Evolutionary conservation across 192 early-diverging fungal species (phyloP), one percentile per base, ranked within the genome.

Genomic region (Entomortierella parvispora): DNA sequence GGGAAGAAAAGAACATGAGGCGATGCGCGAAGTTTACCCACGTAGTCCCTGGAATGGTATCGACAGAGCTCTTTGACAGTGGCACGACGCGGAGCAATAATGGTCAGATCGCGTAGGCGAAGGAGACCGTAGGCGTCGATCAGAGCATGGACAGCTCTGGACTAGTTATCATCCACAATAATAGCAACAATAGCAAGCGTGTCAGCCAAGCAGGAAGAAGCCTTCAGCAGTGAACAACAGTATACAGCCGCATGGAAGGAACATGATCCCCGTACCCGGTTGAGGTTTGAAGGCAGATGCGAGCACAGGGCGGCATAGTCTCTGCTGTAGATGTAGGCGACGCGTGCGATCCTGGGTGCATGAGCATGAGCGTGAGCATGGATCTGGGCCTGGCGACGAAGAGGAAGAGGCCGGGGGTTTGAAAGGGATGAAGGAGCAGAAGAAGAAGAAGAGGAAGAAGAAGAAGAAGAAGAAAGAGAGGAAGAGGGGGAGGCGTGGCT

Each of bases 11-110:
- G 11, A 29, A 20, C 4, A 9, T 34, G 46, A 34, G 6, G 37
- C 51, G 33, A 52, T 34, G 15, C 33, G 15, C 18, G 15, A 14
- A 34, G 10, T 29, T 23, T 80, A 71, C 78, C 79, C 4, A 80
- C 58, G 15, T 65, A 80, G 49, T 80, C 79, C 20, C 69, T 56
- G 0, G 79, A 71, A 46, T 80, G 79, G 25, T 58, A 80, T 12
- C 54, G 49, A 48, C 69, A 68, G 2, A 80, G 65, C 28, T 80
- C 79, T 20, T 72, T 67, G 22, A 51, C 12, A 3, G 79, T 68
- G 18, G 79, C 79, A 33, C 31, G 46, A n/a, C 65, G 65, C 3
- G 79, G 79, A 3, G 67, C 60, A n/a, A 80, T 26, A 15, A 72
- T 37, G 2, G 64, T 66, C 4, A 75, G 12, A 15, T 66, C 71